Evolutionary conservation across 257 asterid genomes (phyloP).

Genomic region (Solanum pimpinellifolium): DNA sequence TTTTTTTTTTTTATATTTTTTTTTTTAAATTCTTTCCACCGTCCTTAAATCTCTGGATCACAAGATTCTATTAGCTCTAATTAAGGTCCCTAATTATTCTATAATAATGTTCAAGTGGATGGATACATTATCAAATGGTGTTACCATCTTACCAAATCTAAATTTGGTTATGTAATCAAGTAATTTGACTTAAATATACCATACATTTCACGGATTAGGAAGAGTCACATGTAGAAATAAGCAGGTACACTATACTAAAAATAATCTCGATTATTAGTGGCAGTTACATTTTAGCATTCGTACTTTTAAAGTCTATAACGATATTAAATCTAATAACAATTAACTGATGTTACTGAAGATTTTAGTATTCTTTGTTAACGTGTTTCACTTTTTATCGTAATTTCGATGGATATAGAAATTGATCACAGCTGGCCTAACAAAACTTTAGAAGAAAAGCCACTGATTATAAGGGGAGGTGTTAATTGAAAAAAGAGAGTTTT

Average conservation of each 20-base stretch:
- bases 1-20: no score
- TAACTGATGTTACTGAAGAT: no score
- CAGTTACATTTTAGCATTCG: no score
- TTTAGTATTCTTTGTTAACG: no score
- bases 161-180: not conserved
- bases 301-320: no score
- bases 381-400: not conserved
- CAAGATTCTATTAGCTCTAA: not conserved
- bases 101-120: not conserved
- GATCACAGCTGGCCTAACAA: constrained; percentile 7
- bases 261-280: no score
- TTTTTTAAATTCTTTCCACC: not conserved
- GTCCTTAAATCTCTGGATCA: not conserved
- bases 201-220: not conserved
- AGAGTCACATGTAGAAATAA: not conserved
- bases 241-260: not conserved
- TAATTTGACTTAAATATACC: not conserved
- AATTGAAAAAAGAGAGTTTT: not conserved
- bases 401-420: not conserved
- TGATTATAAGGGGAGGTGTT: not conserved
- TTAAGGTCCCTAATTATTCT: not conserved
- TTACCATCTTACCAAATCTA: not conserved
- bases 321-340: not conserved
- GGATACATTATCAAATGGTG: not conserved
- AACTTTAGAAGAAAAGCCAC: constrained; percentile 5